A percentile compares a stretch with the other conserved stretches of the same genome.
Conservation (phyloP, 2,329 filamentous ascomycete genomes). For the Colletotrichum spaethianum region DNA sequence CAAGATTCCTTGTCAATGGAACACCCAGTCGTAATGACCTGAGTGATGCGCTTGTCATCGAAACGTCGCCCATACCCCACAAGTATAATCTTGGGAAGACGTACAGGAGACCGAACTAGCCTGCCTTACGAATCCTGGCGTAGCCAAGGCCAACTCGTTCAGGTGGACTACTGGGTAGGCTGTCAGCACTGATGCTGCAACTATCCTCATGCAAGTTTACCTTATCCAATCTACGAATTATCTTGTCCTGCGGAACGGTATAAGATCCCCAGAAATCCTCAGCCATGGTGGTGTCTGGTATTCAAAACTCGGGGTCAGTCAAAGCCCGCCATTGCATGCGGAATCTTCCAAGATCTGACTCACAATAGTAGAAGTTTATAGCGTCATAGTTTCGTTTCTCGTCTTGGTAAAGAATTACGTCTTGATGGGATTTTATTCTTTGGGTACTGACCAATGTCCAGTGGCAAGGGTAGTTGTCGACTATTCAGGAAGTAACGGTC, state of each 20-base stretch:
- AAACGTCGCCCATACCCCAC: not conserved
- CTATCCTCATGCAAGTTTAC: not conserved
- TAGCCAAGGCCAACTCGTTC: not conserved
- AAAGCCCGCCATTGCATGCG: not conserved
- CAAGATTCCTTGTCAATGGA: slow-evolving; percentile 43
- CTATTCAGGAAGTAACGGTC: not conserved
- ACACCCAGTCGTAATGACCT: slow-evolving; percentile 9
- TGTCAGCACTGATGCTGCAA: not conserved
- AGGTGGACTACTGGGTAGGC: not conserved
- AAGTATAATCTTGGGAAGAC: not conserved
- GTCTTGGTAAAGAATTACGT: not conserved
- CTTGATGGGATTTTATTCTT: not conserved
- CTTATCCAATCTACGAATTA: not conserved
- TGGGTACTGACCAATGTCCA: not conserved
- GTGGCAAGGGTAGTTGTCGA: not conserved
- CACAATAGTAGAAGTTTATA: not conserved
- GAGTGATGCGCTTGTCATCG: not conserved
- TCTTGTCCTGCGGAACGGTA: not conserved
- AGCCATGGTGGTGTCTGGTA: not conserved
- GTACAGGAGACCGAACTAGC: not conserved
- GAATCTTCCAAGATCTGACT: not conserved
- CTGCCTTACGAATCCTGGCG: not conserved
- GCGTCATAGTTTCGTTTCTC: not conserved
- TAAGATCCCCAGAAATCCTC: not conserved
- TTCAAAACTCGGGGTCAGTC: not conserved